Percentiles rank a stretch among this genome's conserved stretches.
These are phyloP conservation scores for Tricladium varicosporioides DNA, from an alignment of 2,329 filamentous ascomycete genomes.

Conservation along the genomic window DNA sequence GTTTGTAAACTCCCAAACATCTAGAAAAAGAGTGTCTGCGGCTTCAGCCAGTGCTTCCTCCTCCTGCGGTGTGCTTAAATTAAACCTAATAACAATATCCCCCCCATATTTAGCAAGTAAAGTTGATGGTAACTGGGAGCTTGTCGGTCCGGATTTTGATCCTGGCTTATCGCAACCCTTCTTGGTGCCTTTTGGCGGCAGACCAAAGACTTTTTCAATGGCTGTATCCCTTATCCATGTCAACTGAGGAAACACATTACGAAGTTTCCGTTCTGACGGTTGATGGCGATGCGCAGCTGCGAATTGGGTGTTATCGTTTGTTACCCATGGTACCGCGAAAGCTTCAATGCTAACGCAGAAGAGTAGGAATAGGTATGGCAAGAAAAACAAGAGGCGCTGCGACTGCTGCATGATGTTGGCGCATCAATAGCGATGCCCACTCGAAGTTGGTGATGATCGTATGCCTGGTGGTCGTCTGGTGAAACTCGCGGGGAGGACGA, in stretches of 20 bases:
- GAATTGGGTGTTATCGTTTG: constrained; percentile 5
- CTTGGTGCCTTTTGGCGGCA: constrained; percentile 28
- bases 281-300: constrained; percentile 6
- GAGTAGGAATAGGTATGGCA: constrained; percentile 6
- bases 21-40: constrained; percentile 72
- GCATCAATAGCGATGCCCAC: constrained; percentile 5
- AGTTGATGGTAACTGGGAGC: constrained; percentile 33
- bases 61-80: constrained; percentile 66
- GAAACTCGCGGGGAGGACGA: background rate
- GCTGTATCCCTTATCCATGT: constrained; percentile 50
- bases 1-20: constrained; percentile 83
- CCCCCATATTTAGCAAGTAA: constrained; percentile 60
- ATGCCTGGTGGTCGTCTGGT: background rate
- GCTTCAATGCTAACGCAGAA: constrained; percentile 10
- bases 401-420: constrained; percentile 10
- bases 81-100: constrained; percentile 89
- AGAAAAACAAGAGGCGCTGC: constrained; percentile 6
- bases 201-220: constrained; percentile 50
- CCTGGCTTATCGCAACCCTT: constrained; percentile 14
- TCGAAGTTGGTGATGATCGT: background rate
- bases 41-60: constrained; percentile 71
- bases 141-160: constrained; percentile 19
- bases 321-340: constrained; percentile 19
- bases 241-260: constrained; percentile 45
- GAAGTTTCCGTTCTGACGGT: constrained; percentile 11